phyloP scores from a whole-genome alignment of 2,329 filamentous ascomycete species.

The Sporothrix curviconia region DNA sequence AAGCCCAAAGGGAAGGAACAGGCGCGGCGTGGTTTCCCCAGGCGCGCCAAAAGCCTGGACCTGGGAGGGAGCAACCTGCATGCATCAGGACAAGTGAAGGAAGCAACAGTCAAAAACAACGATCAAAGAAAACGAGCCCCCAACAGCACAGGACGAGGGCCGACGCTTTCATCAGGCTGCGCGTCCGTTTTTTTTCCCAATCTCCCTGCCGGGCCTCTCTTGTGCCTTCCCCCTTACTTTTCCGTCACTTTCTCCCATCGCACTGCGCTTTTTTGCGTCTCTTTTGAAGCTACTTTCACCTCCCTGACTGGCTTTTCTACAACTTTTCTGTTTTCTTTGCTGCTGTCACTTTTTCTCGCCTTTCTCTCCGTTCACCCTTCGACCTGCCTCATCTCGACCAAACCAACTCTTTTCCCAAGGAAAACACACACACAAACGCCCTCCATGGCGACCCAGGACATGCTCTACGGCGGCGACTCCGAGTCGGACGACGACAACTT shows the following conservation, averaged over 20 bases:
- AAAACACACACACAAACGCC: background rate
- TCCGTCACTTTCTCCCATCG: background rate
- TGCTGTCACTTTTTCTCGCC: background rate
- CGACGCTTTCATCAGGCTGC: conserved; percentile 10
- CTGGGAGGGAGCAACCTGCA: no score
- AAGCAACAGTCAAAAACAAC: background rate
- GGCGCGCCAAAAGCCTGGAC: no score
- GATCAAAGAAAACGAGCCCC: background rate
- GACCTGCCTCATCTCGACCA: background rate
- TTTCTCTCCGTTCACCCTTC: background rate
- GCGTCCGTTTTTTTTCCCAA: background rate
- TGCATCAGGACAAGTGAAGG: no score
- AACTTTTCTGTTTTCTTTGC: background rate
- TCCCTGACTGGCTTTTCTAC: background rate
- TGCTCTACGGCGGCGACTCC: conserved; percentile 39
- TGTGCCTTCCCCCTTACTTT: background rate
- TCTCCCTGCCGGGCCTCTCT: no score
- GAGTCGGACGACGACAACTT: conserved; percentile 83
- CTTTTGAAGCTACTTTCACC: background rate
- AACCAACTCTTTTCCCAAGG: background rate
- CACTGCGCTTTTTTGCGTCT: background rate
- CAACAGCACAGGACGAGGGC: background rate
- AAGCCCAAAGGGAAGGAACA: no score
- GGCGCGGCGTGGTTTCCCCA: no score
- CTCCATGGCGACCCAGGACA: conserved; percentile 14